phyloP scores from a whole-genome alignment of 2,329 filamentous ascomycete species.

The Aciculosporium take region DNA sequence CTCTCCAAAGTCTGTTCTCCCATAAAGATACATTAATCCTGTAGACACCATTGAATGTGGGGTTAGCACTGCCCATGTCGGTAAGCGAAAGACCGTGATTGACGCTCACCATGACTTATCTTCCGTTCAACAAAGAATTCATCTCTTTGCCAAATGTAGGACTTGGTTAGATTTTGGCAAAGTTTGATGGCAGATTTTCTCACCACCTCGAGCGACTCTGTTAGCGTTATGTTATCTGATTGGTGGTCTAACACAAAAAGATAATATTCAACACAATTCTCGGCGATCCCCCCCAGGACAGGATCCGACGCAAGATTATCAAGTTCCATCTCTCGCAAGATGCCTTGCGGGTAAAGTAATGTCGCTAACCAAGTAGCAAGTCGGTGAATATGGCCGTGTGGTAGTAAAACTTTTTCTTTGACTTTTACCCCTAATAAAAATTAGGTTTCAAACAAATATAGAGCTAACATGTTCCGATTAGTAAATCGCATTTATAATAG shows the following conservation, averaged over 20 bases:
- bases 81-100: background rate
- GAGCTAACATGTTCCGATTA: too few relatives aligned
- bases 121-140: constrained; percentile 56
- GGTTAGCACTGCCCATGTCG: background rate
- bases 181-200: constrained; percentile 54
- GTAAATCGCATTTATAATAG: too few relatives aligned
- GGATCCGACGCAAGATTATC: background rate
- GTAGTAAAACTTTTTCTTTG: too few relatives aligned
- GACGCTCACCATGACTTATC: constrained; percentile 38
- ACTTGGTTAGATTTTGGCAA: constrained; percentile 50
- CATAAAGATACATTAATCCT: constrained; percentile 48
- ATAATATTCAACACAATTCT: constrained; percentile 77
- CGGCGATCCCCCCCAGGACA: constrained; percentile 37
- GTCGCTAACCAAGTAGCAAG: background rate
- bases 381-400: too few relatives aligned
- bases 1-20: constrained; percentile 78
- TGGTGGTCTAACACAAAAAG: constrained; percentile 54
- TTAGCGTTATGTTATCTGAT: constrained; percentile 39
- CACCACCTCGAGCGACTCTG: constrained; percentile 54
- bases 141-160: constrained; percentile 94
- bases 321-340: background rate
- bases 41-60: background rate
- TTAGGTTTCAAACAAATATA: too few relatives aligned
- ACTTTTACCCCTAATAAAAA: too few relatives aligned
- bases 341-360: background rate